Conservation (phyloP, 257 asterid species). For the Solanum dulcamara region DNA sequence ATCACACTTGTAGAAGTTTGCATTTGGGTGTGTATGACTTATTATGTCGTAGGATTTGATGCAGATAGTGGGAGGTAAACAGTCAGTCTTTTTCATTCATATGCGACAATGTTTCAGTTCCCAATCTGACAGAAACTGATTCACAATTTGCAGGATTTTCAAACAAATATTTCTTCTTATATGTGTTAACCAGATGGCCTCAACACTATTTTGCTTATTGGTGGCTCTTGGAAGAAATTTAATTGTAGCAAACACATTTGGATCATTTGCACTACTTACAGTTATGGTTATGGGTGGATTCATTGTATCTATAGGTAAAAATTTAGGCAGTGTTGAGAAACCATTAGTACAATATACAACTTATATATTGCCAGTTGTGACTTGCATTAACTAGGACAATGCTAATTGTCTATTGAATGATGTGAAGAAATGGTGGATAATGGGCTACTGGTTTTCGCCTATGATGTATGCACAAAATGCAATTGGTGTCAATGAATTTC, state of each 20-base stretch:
- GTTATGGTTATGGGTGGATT: conserved; percentile 6
- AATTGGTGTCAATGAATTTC: conserved; percentile 17
- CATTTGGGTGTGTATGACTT: conserved; percentile 22
- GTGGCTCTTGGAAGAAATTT: conserved; percentile 1
- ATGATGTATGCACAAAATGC: conserved; percentile 23
- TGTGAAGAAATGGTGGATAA: conserved; percentile 13
- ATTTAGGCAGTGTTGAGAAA: background rate
- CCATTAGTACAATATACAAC: background rate
- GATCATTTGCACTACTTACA: background rate
- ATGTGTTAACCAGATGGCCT: background rate
- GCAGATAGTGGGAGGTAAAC: conserved; percentile 27
- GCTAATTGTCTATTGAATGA: background rate
- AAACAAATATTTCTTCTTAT: background rate
- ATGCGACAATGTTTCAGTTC: background rate
- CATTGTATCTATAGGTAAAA: conserved; percentile 4
- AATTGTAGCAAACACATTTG: background rate
- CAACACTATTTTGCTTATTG: background rate
- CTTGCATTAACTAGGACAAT: background rate
- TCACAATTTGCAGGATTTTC: background rate
- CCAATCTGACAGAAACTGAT: background rate
- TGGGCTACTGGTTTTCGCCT: conserved; percentile 22
- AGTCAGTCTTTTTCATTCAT: background rate
- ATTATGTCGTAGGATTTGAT: conserved; percentile 35
- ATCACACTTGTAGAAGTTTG: conserved; percentile 22
- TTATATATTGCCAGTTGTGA: background rate